Evolutionary conservation across 768 basidiomycete species (phyloP).

Genomic region (Crassisporium funariophilum): DNA sequence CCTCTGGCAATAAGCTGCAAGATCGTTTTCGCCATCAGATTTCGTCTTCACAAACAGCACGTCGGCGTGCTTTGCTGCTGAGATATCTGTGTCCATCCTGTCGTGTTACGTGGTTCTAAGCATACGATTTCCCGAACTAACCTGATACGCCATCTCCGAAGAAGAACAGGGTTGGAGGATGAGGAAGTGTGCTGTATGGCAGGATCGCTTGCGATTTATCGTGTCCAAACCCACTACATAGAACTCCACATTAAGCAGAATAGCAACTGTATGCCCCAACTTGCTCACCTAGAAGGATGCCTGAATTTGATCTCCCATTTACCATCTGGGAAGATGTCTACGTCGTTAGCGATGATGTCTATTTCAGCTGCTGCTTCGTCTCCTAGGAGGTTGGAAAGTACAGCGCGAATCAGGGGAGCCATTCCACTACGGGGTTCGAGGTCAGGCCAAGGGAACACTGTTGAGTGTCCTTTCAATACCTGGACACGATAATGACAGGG

Average conservation of each 20-base stretch:
- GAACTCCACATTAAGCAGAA: too few species aligned
- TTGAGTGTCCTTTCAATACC: conserved; percentile 41
- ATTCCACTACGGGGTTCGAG: conserved; percentile 84
- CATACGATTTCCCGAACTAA: conserved; percentile 36
- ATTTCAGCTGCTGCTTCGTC: conserved; percentile 73
- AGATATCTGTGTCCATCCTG: conserved; percentile 64
- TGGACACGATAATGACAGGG: conserved; percentile 92
- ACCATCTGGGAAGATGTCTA: conserved; percentile 60
- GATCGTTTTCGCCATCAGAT: conserved; percentile 77
- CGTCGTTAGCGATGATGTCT: conserved; percentile 94
- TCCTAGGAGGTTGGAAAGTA: conserved; percentile 81
- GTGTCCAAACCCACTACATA: conserved; percentile 79
- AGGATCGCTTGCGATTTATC: conserved; percentile 96
- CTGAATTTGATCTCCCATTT: conserved; percentile 85
- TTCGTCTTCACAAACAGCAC: conserved; percentile 93
- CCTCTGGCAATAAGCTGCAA: conserved; percentile 78
- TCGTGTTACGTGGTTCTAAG: too few species aligned
- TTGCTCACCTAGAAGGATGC: conserved; percentile 76
- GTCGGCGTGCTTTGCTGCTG: conserved; percentile 91
- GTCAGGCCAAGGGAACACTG: not conserved
- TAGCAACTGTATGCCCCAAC: too few species aligned
- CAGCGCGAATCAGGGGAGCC: conserved; percentile 90
- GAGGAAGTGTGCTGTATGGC: conserved; percentile 73
- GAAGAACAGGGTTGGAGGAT: conserved; percentile 88
- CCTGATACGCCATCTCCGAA: conserved; percentile 98